Percentiles rank a stretch among this genome's conserved stretches.
Conservation (phyloP, 2,329 filamentous ascomycete species). For the Aspergillus proliferans region DNA sequence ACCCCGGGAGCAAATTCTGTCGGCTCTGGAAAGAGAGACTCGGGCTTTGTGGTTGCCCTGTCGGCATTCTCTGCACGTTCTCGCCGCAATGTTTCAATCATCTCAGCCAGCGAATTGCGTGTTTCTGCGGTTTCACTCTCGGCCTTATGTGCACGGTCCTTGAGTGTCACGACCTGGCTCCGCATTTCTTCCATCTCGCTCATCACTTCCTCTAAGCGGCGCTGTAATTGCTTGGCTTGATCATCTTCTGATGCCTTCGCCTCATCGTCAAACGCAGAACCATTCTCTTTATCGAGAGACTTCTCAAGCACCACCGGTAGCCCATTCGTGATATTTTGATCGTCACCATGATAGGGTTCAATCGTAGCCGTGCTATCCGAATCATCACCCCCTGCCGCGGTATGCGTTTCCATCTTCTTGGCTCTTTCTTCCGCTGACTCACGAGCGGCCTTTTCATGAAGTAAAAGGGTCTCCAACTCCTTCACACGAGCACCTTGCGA, state of each 20-base stretch:
- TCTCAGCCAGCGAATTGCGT: constrained; percentile 72
- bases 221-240: constrained; percentile 51
- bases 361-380: constrained; percentile 44
- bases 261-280: constrained; percentile 9
- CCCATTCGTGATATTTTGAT: constrained; percentile 5
- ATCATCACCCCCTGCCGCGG: constrained; percentile 35
- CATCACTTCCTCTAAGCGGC: constrained; percentile 68
- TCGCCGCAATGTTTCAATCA: constrained; percentile 74
- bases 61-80: constrained; percentile 53
- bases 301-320: constrained; percentile 10
- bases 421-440: constrained; percentile 79
- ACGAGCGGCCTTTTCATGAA: constrained; percentile 72
- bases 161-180: constrained; percentile 71
- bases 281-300: constrained; percentile 1
- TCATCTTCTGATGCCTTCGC: constrained; percentile 16
- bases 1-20: background rate
- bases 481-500: constrained; percentile 72
- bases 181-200: constrained; percentile 75
- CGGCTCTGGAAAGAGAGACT: constrained; percentile 6
- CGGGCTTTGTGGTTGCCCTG: constrained; percentile 33
- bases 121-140: constrained; percentile 69
- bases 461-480: constrained; percentile 71
- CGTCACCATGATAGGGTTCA: constrained; percentile 33
- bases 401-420: constrained; percentile 61
- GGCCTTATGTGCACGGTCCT: constrained; percentile 69